Base-by-base conservation (phyloP, 2,329 filamentous ascomycete species). In the Beauveria medogensis region DNA sequence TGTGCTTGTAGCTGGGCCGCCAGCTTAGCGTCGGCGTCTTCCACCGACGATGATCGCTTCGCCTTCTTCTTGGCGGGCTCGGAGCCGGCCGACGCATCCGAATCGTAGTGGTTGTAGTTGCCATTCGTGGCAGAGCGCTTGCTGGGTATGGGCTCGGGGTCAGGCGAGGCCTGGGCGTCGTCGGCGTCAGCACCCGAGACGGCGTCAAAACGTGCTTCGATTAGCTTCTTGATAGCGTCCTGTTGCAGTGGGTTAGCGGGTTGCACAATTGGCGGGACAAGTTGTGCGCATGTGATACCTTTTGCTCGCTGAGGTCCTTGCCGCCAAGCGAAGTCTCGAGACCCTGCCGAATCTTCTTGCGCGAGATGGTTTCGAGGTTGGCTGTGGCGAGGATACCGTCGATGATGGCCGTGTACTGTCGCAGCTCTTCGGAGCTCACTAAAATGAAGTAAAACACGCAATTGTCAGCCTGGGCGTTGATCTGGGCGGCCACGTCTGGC, bases 1-100 rank as follows among this genome's bases (percentile, higher is more conserved):
- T 97, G 90, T 0, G 92, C 93, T 74, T 99, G 94, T 41, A 99
- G 80, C 72, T 89, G 85, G 18, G 92, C 92, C 1, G 94, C 94
- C 64, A 93, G 84, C 50, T 89, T 86, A 40, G 93, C 94, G 74
- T 99, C 94, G 37, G 90, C 88, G 65, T 96, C 91, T 66, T 84
- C 82, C 9, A 76, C 77, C 43, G 79, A 75, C 16, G 77, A 78
- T 30, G 84, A 81, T 48, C 83, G 82, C 70, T 86, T 86, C 61
- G 88, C 88, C 75, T 91, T 91, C 71, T 87, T 90, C 65, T 77
- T 79, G 1, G 76, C 75, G 1, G 80, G 80, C 43, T 78, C 76
- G 6, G 73, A 72, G 12, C 74, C 74, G 3, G 75, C 72, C 3
- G 80, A 81, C 2, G 78, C 77, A 54, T 81, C 74, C 41, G 79